phyloP scores from a whole-genome alignment of 495 filamentous ascomycete genomes.

The Penicillium taxi region DNA sequence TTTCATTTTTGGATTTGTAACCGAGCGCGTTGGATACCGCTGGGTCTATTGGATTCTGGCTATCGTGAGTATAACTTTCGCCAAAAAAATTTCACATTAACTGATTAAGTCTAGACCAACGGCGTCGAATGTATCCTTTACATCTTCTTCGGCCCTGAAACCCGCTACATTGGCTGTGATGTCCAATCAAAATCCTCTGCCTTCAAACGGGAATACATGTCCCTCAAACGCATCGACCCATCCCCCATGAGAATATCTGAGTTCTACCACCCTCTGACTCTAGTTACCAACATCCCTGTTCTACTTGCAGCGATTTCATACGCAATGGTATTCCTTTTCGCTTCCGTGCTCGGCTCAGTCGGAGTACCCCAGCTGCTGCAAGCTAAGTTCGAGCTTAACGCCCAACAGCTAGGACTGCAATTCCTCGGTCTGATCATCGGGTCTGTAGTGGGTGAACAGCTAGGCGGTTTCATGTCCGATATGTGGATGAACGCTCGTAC shows the following conservation, averaged over 20 bases:
- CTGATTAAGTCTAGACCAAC: constrained; percentile 49
- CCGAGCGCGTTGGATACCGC: constrained; percentile 34
- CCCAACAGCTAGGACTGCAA: constrained; percentile 47
- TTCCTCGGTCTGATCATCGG: constrained; percentile 49
- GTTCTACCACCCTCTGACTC: constrained; percentile 39
- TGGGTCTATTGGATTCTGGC: constrained; percentile 39
- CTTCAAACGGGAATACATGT: constrained; percentile 39
- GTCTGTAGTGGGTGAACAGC: constrained; percentile 46
- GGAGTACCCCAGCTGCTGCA: constrained; percentile 48
- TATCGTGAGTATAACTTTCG: constrained; percentile 28
- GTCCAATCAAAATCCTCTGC: constrained; percentile 18
- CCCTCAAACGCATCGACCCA: constrained; percentile 41
- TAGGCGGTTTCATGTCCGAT: constrained; percentile 45
- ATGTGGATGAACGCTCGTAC: constrained; percentile 43
- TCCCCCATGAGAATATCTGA: constrained; percentile 37
- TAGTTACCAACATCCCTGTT: constrained; percentile 37
- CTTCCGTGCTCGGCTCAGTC: constrained; percentile 40
- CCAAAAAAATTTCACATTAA: constrained; percentile 1
- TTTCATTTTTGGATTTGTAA: constrained; percentile 44
- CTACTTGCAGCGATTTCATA: constrained; percentile 43
- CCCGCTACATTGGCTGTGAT: constrained; percentile 39
- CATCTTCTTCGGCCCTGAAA: constrained; percentile 50
- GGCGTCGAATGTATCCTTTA: constrained; percentile 45
- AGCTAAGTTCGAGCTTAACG: constrained; percentile 43
- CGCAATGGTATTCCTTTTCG: constrained; percentile 46